Evolutionary conservation across 2,329 filamentous ascomycete species (phyloP).

Genomic region (Botrytis medusae): DNA sequence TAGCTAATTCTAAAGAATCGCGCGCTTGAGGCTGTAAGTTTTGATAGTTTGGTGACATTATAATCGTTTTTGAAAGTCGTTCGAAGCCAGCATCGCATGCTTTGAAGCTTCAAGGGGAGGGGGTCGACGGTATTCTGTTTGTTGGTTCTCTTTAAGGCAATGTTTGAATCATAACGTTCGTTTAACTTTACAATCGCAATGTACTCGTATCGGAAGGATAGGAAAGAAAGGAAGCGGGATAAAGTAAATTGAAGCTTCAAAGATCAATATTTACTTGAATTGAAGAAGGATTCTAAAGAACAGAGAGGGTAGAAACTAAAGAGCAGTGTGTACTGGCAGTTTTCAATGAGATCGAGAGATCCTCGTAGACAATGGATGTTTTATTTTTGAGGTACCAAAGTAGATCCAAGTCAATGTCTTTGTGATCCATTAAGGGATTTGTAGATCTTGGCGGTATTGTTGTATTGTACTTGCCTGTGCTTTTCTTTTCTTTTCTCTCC

Average conservation of each 20-base stretch:
- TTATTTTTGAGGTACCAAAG: background rate
- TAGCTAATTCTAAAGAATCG: slow-evolving; percentile 95
- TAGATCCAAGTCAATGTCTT: slow-evolving; percentile 10
- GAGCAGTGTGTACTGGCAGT: background rate
- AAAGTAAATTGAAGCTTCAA: background rate
- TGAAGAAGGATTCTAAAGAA: background rate
- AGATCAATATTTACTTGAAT: slow-evolving; percentile 15
- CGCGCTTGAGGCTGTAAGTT: slow-evolving; percentile 48
- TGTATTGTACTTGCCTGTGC: background rate
- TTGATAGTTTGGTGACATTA: slow-evolving; percentile 37
- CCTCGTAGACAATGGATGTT: background rate
- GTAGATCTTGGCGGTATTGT: background rate
- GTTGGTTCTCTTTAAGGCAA: slow-evolving; percentile 17
- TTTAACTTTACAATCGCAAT: background rate
- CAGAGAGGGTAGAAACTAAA: background rate
- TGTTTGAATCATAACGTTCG: slow-evolving; percentile 19
- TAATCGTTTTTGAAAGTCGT: slow-evolving; percentile 24
- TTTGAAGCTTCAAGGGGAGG: slow-evolving; percentile 7
- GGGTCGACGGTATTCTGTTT: background rate
- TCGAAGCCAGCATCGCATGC: slow-evolving; percentile 20
- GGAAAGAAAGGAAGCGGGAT: background rate
- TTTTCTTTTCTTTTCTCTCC: background rate
- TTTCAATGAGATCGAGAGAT: background rate
- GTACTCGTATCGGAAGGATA: background rate
- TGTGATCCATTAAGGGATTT: slow-evolving; percentile 8